phyloP scores from a whole-genome alignment of 768 basidiomycete species.

The Antrodiella citrinella region DNA sequence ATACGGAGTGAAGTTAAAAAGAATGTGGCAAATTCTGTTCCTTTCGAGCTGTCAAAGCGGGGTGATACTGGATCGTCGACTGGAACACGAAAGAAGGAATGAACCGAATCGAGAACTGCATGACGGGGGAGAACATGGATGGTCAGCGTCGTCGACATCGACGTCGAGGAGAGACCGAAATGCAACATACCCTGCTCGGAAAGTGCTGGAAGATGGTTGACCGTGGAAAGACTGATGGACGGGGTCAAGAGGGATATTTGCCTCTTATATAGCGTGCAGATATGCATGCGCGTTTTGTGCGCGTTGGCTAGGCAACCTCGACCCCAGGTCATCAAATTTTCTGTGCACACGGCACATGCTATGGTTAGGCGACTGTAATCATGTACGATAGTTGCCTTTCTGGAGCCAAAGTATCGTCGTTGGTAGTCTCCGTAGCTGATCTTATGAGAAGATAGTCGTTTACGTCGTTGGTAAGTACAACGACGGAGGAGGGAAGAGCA shows the following conservation, averaged over 20 bases:
- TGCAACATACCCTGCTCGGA: slow-evolving; percentile 38
- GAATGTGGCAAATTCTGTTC: not conserved
- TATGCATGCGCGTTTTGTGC: too few relatives aligned
- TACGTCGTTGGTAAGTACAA: too few relatives aligned
- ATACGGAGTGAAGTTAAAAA: slow-evolving; percentile 2
- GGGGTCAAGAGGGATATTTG: slow-evolving; percentile 11
- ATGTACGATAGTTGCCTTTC: too few relatives aligned
- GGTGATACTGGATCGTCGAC: not conserved
- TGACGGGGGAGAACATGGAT: slow-evolving; percentile 5
- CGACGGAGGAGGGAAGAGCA: too few relatives aligned
- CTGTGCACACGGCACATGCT: too few relatives aligned
- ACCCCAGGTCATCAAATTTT: too few relatives aligned
- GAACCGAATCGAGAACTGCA: slow-evolving; percentile 22
- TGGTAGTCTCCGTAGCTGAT: too few relatives aligned
- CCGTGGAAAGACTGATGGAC: slow-evolving; percentile 20
- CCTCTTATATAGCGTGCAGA: too few relatives aligned
- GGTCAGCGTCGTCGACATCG: slow-evolving; percentile 8
- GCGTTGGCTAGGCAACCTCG: too few relatives aligned
- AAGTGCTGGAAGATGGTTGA: slow-evolving; percentile 27
- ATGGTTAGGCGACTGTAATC: too few relatives aligned
- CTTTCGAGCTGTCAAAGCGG: not conserved
- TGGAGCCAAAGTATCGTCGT: too few relatives aligned
- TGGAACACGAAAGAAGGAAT: slow-evolving; percentile 12
- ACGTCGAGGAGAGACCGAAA: not conserved
- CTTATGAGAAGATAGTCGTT: too few relatives aligned